Conservation (phyloP, 2,329 filamentous ascomycete genomes). For the Didymella glomerata region DNA sequence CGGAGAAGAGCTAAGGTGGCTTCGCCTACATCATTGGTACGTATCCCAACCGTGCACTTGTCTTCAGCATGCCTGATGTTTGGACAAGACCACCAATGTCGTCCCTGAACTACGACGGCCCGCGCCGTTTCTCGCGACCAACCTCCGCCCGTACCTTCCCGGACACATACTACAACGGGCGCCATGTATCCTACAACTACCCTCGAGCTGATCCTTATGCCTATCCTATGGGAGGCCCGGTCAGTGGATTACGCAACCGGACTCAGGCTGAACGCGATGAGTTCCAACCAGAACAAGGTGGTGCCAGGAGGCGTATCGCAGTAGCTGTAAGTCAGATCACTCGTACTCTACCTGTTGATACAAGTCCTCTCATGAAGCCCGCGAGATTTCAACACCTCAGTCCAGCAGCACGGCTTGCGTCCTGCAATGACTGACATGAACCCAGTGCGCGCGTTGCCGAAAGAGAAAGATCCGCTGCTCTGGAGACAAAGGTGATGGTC, state of each 20-base stretch:
- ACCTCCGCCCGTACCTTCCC: constrained; percentile 20
- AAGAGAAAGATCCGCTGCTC: constrained; percentile 96
- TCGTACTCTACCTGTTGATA: neutral
- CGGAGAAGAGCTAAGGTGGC: neutral
- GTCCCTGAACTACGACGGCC: constrained; percentile 25
- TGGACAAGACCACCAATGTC: constrained; percentile 19
- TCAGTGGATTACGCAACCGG: constrained; percentile 27
- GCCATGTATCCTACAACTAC: constrained; percentile 31
- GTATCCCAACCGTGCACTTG: neutral
- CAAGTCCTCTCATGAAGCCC: neutral
- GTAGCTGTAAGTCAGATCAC: constrained; percentile 45
- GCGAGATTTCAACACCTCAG: neutral
- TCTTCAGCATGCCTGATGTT: neutral
- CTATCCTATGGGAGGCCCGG: constrained; percentile 36
- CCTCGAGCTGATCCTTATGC: constrained; percentile 37
- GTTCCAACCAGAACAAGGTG: constrained; percentile 41
- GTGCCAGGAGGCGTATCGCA: constrained; percentile 60
- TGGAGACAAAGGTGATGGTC: constrained; percentile 79
- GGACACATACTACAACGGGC: constrained; percentile 33
- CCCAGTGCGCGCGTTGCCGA: constrained; percentile 84
- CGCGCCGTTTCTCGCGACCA: constrained; percentile 30
- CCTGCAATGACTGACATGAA: constrained; percentile 1
- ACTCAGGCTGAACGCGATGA: constrained; percentile 29
- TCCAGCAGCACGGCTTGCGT: neutral
- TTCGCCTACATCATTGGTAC: constrained; percentile 1